Conservation (phyloP, 129 eudicot species). For the Arctium minus region DNA sequence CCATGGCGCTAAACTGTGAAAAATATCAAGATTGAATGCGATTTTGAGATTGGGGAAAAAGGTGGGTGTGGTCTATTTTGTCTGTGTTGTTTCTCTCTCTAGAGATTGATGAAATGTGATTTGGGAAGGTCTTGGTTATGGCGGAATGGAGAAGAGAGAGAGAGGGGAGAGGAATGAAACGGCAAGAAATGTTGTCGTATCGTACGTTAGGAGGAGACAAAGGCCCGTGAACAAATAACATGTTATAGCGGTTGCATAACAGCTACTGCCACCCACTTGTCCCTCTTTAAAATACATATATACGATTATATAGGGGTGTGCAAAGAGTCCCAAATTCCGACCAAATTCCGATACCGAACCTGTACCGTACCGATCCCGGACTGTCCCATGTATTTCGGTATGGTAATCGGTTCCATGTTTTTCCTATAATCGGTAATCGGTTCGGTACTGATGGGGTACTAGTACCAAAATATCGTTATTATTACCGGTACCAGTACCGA, state of each 20-base stretch:
- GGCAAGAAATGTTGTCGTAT: slow-evolving; percentile 15
- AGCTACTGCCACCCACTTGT: slow-evolving; percentile 19
- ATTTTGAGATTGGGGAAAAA: neutral
- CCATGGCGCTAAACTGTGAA: slow-evolving; percentile 46
- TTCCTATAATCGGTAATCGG: too few relatives aligned
- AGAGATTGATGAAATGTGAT: neutral
- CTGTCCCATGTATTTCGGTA: too few relatives aligned
- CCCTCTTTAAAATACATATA: neutral
- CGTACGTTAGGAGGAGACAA: slow-evolving; percentile 6
- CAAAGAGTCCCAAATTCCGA: too few relatives aligned
- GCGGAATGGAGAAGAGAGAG: slow-evolving; percentile 3
- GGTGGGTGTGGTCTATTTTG: neutral
- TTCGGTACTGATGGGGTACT: too few relatives aligned
- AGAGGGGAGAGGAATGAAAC: neutral
- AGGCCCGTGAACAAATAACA: slow-evolving; percentile 26
- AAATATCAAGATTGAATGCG: slow-evolving; percentile 3
- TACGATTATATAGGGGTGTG: too few relatives aligned
- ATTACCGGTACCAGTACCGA: too few relatives aligned
- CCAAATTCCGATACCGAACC: too few relatives aligned
- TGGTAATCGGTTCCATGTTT: too few relatives aligned
- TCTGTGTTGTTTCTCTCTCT: neutral
- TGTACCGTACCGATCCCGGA: too few relatives aligned
- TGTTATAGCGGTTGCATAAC: slow-evolving; percentile 20
- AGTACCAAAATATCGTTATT: too few relatives aligned
- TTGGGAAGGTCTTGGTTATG: slow-evolving; percentile 13